These are phyloP conservation scores for Cordyceps pruinosa DNA, from an alignment of 2,329 filamentous ascomycete species.

Conservation along the genomic window DNA sequence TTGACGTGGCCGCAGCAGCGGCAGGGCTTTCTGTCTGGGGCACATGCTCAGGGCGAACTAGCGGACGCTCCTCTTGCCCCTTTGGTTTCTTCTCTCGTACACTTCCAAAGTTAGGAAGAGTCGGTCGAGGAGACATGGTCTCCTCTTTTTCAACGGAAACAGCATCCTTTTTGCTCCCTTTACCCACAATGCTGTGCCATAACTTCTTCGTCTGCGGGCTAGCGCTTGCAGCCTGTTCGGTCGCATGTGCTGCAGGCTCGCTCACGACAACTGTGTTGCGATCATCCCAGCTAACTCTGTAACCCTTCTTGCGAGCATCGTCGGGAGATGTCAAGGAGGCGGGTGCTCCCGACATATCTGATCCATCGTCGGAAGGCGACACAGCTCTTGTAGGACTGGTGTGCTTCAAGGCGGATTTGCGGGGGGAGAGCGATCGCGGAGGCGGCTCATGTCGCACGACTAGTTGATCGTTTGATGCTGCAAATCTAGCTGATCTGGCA, in stretches of 20 bases:
- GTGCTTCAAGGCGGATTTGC: conserved; percentile 70
- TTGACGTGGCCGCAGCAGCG: not conserved
- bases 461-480: conserved; percentile 46
- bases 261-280: conserved; percentile 49
- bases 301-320: conserved; percentile 54
- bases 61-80: conserved; percentile 47
- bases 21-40: conserved; percentile 14
- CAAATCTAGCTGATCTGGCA: conserved; percentile 62
- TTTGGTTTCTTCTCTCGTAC: conserved; percentile 55
- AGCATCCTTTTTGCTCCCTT: conserved; percentile 43
- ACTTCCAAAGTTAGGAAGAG: conserved; percentile 68
- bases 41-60: conserved; percentile 47
- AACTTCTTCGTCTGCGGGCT: conserved; percentile 33
- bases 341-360: conserved; percentile 33
- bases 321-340: conserved; percentile 25
- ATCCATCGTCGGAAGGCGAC: conserved; percentile 44
- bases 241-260: conserved; percentile 34
- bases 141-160: conserved; percentile 52
- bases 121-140: conserved; percentile 67
- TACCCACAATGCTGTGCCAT: conserved; percentile 46
- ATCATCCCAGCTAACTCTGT: conserved; percentile 74
- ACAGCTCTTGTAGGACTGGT: conserved; percentile 44
- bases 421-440: conserved; percentile 63
- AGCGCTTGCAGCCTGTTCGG: conserved; percentile 33
- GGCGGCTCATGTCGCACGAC: conserved; percentile 61